These are phyloP conservation scores for Nicotiana attenuata DNA, from an alignment of 257 asterid genomes.

Conservation along the genomic window DNA sequence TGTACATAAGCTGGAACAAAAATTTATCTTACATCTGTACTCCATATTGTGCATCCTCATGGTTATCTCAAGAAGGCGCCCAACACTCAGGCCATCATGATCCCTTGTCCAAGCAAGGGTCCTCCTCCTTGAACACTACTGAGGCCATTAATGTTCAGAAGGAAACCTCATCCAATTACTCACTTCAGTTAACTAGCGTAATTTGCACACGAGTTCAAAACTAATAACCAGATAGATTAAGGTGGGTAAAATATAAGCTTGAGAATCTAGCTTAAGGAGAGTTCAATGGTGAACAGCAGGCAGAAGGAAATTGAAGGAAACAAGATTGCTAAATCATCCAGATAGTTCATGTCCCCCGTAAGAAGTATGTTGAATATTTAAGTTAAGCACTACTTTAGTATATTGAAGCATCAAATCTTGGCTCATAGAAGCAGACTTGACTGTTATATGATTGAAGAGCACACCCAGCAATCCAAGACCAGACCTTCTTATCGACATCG, in stretches of 20 bases:
- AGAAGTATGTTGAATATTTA: background rate
- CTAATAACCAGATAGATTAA: background rate
- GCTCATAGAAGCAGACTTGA: slow-evolving; percentile 97
- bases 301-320: background rate
- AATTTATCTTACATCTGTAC: slow-evolving; percentile 15
- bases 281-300: background rate
- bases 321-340: background rate
- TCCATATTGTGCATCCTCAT: slow-evolving; percentile 1
- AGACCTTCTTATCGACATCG: slow-evolving; percentile 80
- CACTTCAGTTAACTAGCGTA: background rate
- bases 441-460: slow-evolving; percentile 87
- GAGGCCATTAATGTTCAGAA: background rate
- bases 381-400: slow-evolving; percentile 25
- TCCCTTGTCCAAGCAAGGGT: background rate
- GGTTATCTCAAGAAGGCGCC: background rate
- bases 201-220: background rate
- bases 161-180: background rate
- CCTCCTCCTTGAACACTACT: background rate
- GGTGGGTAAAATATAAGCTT: slow-evolving; percentile 1
- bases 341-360: background rate
- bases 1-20: slow-evolving; percentile 19
- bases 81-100: background rate
- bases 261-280: background rate
- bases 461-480: slow-evolving; percentile 99
- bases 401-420: slow-evolving; percentile 83